Conservation (phyloP, 2,329 filamentous ascomycete species). For the Herpotrichia juniperi region DNA sequence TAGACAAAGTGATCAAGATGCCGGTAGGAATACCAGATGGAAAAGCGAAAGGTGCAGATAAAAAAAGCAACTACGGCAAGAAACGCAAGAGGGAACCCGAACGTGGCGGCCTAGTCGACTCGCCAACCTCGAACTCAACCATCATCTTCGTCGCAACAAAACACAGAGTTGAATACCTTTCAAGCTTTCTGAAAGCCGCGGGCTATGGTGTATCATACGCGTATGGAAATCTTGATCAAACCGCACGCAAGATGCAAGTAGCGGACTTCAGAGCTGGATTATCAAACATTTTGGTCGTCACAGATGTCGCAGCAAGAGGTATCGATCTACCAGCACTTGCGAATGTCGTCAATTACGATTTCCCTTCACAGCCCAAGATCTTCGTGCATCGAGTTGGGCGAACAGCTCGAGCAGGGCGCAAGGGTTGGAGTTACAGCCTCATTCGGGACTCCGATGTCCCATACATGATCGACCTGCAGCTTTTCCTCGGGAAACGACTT, state of each 20-base stretch:
- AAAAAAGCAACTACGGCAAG: conserved; percentile 59
- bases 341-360: conserved; percentile 99
- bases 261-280: conserved; percentile 85
- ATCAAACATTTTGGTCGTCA: conserved; percentile 91
- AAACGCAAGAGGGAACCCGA: conserved; percentile 73
- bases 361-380: conserved; percentile 82
- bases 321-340: conserved; percentile 96
- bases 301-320: conserved; percentile 94
- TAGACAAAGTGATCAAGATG: conserved; percentile 92
- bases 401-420: conserved; percentile 90
- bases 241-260: conserved; percentile 88
- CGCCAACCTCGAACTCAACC: conserved; percentile 87
- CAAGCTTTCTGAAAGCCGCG: conserved; percentile 75
- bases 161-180: conserved; percentile 94
- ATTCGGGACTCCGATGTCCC: conserved; percentile 87
- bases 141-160: conserved; percentile 96
- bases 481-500: conserved; percentile 88
- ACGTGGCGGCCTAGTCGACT: conserved; percentile 64
- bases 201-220: conserved; percentile 93
- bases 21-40: conserved; percentile 70
- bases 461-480: conserved; percentile 90
- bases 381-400: conserved; percentile 96
- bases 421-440: conserved; percentile 94
- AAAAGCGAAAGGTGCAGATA: conserved; percentile 51
- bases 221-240: conserved; percentile 94